These are phyloP conservation scores for Pseudisothecium myosuroides DNA, from an alignment of 225 moss, liverwort and hornwort species.

Conservation along the genomic window DNA sequence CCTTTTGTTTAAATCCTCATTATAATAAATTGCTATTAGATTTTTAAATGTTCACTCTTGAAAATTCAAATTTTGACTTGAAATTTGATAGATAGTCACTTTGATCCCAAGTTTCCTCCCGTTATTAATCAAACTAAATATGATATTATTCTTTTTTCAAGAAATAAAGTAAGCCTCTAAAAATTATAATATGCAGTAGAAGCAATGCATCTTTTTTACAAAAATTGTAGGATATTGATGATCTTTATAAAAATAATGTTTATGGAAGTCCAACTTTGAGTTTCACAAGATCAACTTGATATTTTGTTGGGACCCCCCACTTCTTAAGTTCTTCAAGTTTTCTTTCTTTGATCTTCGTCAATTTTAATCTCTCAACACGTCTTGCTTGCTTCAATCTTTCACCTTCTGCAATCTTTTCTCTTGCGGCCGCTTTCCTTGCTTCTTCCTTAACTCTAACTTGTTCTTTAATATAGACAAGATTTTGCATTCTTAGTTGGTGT, in stretches of 20 bases:
- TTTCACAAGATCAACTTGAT: constrained; percentile 62
- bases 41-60: neutral
- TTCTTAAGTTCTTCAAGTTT: constrained; percentile 50
- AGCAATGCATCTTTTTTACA: neutral
- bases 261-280: constrained; percentile 41
- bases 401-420: constrained; percentile 69
- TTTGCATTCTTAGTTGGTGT: constrained; percentile 18
- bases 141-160: neutral
- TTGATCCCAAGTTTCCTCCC: neutral
- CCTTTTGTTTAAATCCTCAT: neutral
- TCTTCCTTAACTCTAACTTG: constrained; percentile 55
- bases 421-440: neutral
- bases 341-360: constrained; percentile 60
- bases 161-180: neutral
- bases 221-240: neutral
- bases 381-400: constrained; percentile 62
- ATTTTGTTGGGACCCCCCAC: constrained; percentile 68
- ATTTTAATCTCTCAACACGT: constrained; percentile 63
- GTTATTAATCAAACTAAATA: neutral
- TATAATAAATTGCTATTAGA: neutral
- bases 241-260: neutral
- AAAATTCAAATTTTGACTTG: neutral
- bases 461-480: constrained; percentile 28
- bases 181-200: neutral
- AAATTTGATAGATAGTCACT: neutral